phyloP scores from a whole-genome alignment of 164 flowering plant genomes.

The Stephania cephalantha region DNA sequence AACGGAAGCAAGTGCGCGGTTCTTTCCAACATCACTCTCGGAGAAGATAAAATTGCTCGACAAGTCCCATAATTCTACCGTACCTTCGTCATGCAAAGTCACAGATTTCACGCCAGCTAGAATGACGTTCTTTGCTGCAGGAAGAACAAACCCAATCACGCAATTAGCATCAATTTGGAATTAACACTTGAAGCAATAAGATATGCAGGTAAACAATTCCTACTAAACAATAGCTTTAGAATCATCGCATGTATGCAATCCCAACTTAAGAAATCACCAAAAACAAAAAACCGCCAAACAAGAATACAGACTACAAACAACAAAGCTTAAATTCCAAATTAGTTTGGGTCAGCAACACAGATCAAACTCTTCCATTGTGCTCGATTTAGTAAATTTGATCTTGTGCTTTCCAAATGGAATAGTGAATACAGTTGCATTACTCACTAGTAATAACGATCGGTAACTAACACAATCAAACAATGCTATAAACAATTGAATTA shows the following conservation, averaged over 20 bases:
- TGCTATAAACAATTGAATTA: background rate
- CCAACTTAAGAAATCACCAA: too few species aligned
- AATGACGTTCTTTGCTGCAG: conserved; percentile 80
- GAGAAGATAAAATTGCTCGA: conserved; percentile 74
- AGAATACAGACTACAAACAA: too few species aligned
- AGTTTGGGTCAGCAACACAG: too few species aligned
- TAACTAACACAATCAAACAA: background rate
- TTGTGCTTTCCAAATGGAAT: too few species aligned
- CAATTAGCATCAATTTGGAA: background rate
- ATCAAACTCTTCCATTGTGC: too few species aligned
- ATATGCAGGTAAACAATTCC: too few species aligned
- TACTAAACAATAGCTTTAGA: too few species aligned
- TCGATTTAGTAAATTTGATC: too few species aligned
- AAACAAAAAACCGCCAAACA: too few species aligned
- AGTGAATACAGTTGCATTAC: too few species aligned
- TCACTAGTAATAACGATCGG: background rate
- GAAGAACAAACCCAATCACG: background rate
- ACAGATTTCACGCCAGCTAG: conserved; percentile 93
- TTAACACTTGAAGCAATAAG: too few species aligned
- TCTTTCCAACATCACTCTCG: conserved; percentile 70
- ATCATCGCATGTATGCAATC: background rate
- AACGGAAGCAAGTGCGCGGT: conserved; percentile 69
- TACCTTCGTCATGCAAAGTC: conserved; percentile 76
- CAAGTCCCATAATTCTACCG: conserved; percentile 77
- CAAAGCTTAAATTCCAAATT: too few species aligned